phyloP scores from a whole-genome alignment of 352 stramenopile genomes.

The Phytopythium litorale region DNA sequence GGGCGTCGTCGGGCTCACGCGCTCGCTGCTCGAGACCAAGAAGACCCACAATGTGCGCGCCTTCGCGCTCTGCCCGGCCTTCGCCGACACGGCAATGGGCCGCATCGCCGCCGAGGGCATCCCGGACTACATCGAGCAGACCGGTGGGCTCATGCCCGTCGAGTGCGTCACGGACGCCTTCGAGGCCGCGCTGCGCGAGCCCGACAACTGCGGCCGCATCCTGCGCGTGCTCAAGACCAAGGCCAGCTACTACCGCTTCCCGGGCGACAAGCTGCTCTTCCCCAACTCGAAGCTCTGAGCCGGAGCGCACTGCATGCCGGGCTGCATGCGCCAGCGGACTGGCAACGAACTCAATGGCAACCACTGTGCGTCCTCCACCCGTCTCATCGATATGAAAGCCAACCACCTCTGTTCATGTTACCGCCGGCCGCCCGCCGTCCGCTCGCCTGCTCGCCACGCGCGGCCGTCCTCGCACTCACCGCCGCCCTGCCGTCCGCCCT shows the following conservation, averaged over 20 bases:
- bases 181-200: slow-evolving; percentile 23
- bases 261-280: slow-evolving; percentile 44
- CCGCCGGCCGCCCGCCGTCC: too few species aligned
- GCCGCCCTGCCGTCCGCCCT: not conserved
- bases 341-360: too few species aligned
- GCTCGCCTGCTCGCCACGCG: not conserved
- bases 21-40: slow-evolving; percentile 33
- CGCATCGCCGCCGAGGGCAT: slow-evolving; percentile 21
- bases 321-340: not conserved
- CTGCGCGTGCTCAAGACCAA: slow-evolving; percentile 31
- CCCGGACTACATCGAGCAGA: slow-evolving; percentile 21
- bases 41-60: slow-evolving; percentile 42
- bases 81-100: slow-evolving; percentile 50
- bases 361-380: not conserved
- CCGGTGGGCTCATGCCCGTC: slow-evolving; percentile 25
- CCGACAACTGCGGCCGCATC: slow-evolving; percentile 35
- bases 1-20: slow-evolving; percentile 49
- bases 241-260: slow-evolving; percentile 35
- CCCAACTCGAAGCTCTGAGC: slow-evolving; percentile 39
- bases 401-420: slow-evolving; percentile 6
- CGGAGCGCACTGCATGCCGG: not conserved
- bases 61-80: slow-evolving; percentile 38
- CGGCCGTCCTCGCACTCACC: not conserved
- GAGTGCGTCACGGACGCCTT: slow-evolving; percentile 35
- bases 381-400: slow-evolving; percentile 1